These are phyloP conservation scores for Smittium mucronatum DNA, from an alignment of 371 early-diverging fungal species.

Conservation along the genomic window DNA sequence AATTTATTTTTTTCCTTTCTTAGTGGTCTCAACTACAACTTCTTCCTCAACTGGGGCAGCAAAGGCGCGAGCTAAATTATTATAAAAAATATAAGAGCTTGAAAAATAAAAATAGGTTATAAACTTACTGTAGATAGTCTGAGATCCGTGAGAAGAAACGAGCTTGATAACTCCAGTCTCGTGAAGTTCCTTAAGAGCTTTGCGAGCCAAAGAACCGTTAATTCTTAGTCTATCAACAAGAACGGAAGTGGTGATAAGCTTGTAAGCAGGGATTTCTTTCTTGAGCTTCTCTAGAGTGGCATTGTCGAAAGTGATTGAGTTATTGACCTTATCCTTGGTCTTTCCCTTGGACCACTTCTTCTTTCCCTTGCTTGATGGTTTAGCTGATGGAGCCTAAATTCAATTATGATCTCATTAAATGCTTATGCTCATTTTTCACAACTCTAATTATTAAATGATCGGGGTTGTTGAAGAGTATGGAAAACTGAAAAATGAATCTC, in stretches of 20 bases:
- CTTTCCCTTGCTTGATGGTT: conserved; percentile 23
- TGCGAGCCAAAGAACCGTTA: conserved; percentile 93
- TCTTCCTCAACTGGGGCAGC: conserved; percentile 5
- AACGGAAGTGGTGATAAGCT: conserved; percentile 93
- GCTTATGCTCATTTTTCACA: no score
- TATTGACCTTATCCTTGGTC: conserved; percentile 95
- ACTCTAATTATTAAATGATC: no score
- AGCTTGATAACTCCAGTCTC: conserved; percentile 81
- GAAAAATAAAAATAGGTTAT: conserved; percentile 1
- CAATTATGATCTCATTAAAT: no score
- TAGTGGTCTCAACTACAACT: not conserved
- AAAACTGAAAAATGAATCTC: no score
- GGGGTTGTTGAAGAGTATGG: no score
- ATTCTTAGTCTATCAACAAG: conserved; percentile 95
- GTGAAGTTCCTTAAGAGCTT: conserved; percentile 85
- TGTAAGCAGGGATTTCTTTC: conserved; percentile 98
- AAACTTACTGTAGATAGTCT: conserved; percentile 74
- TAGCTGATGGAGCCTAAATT: conserved; percentile 12
- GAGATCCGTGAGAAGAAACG: conserved; percentile 77
- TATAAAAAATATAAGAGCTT: not conserved
- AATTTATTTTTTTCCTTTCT: conserved; percentile 10
- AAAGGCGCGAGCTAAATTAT: conserved; percentile 11
- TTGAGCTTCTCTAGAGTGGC: conserved; percentile 81
- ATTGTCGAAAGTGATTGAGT: conserved; percentile 85
- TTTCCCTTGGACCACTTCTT: conserved; percentile 95